Evolutionary conservation across 495 filamentous ascomycete species (phyloP), one percentile per base, ranked within the genome.

Genomic region (Hypoxylon intermedium): DNA sequence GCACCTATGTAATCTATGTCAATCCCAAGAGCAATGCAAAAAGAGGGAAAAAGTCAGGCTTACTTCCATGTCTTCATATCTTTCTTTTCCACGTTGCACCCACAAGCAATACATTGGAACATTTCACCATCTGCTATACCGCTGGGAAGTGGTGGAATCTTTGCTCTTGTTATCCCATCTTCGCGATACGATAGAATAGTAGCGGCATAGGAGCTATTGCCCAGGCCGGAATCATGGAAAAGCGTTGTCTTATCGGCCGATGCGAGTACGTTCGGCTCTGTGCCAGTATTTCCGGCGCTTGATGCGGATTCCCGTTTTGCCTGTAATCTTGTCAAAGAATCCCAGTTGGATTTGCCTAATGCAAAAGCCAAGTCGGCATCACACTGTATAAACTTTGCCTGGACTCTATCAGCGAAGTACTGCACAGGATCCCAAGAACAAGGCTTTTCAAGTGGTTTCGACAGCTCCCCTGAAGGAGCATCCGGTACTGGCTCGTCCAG

Each of bases 21-120:
- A 26, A 37, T n/a, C 3, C 6, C 23, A 11, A 41, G n/a, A n/a
- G n/a, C n/a, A n/a, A n/a, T n/a, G n/a, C 9, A 23, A 24, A 11
- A n/a, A 16, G 18, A 28, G 11, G 2, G 13, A 30, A 38, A 23
- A 13, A 7, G 7, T 31, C 11, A n/a, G 26, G 26, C 51, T 23
- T 54, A 61, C 53, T 67, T 67, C 63, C 63, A 67, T 9, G 34
- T 18, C 4, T 11, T 41, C 24, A 40, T 58, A 41, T 48, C 53
- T 2, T 31, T 31, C 21, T 49, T 47, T 11, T 30, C 24, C 1
- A 62, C 33, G 2, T 36, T n/a, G 24, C 28, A 26, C 9, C 42
- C 53, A 16, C 63, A 67, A 1, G 63, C 58, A 20, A 58, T 41
- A 19, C 63, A 67, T 18, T 34, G 16, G 31, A 67, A 67, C 13